Conservation (phyloP, 495 filamentous ascomycete genomes). For the Chaetomium tenue region DNA sequence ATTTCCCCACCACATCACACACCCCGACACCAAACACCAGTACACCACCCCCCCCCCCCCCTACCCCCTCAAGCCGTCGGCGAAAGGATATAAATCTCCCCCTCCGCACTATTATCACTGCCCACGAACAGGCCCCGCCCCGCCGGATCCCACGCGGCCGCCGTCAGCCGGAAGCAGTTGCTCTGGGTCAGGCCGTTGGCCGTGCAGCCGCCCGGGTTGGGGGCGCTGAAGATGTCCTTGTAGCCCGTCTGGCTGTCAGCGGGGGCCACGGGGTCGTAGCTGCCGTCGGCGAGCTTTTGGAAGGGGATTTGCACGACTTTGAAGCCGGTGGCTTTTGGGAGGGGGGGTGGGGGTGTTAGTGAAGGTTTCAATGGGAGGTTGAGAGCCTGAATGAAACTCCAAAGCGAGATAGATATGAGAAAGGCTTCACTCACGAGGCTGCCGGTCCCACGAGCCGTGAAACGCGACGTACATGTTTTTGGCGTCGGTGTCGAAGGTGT, state of each 20-base stretch:
- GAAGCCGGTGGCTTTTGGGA: conserved; percentile 35
- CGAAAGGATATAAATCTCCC: conserved; percentile 44
- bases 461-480: conserved; percentile 60
- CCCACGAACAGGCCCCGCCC: conserved; percentile 43
- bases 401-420: no score
- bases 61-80: conserved; percentile 2
- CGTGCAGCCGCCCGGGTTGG: conserved; percentile 39
- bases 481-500: conserved; percentile 45
- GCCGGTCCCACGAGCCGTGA: conserved; percentile 58
- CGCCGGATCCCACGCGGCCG: conserved; percentile 39
- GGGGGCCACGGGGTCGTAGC: conserved; percentile 42
- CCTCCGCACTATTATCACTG: conserved; percentile 45
- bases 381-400: no score
- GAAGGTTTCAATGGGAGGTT: no score
- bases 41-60: no score
- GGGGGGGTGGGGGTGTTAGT: conserved; percentile 17
- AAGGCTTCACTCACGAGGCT: no score
- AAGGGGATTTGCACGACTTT: conserved; percentile 45
- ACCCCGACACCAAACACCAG: no score
- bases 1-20: no score
- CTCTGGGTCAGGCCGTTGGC: conserved; percentile 41
- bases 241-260: conserved; percentile 39
- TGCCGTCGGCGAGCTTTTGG: conserved; percentile 32
- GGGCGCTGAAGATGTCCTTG: conserved; percentile 37
- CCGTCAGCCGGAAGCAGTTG: conserved; percentile 41